Evolutionary conservation across 2,329 filamentous ascomycete genomes (phyloP), one percentile per base, ranked within the genome.

Genomic region (Fusarium ramigenum): DNA sequence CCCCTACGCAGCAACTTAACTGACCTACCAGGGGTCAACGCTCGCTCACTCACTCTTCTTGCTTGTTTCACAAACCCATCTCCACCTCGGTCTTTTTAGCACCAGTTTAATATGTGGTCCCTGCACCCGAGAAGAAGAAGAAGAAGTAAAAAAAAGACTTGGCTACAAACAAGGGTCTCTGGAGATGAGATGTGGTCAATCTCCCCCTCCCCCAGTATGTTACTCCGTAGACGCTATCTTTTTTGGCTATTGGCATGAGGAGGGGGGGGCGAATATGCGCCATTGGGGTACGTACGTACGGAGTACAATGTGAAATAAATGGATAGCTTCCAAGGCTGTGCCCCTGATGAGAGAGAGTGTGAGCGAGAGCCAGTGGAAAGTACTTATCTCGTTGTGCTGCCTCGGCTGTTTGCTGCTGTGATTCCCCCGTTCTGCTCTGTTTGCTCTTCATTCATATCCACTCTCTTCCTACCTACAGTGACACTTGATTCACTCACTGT

Each of bases 301-400:
- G n/a, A n/a, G 12, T 32, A 32, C 30, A 11, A 25, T 37, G 34
- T 37, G 16, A 25, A 39, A 52, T 40, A 57, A 43, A 52, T 57
- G 54, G 54, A 57, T 40, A 32, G 28, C 46, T 36, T 60, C 18
- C 11, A 23, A 25, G 23, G 15, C 42, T 60, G 42, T 42, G 44
- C 49, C 59, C 59, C 49, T 61, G 59, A 44, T 61, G 23, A 16
- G 34, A 34, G 28, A 28, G 28, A 28, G 28, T 28, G 32, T 37
- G 21, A 7, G 43, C 6, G 43, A 23, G 30, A 53, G 10, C 2
- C 2, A 14, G 6, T 3, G n/a, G 19, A 25, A 25, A n/a, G 34
- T 65, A 66, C 63, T 58, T 63, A 66, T 62, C 28, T 65, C 30
- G 49, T 56, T 66, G 63, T 56, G 37, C 23, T 63, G 54, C 61